These are phyloP conservation scores for Rhododendron henanense DNA, from an alignment of 148 eudicot genomes.

Conservation along the genomic window DNA sequence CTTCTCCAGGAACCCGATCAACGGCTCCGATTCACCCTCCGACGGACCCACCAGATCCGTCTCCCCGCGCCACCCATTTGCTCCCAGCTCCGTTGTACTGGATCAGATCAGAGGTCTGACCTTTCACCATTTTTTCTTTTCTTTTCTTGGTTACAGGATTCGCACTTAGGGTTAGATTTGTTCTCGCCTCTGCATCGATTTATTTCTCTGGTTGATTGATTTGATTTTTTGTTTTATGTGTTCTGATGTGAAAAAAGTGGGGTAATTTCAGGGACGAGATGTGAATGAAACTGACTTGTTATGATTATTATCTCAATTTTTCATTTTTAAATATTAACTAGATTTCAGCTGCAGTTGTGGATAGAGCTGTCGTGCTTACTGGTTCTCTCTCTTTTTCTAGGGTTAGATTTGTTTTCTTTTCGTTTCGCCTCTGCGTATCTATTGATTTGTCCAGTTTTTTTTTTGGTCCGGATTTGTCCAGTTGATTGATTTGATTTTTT, in stretches of 20 bases:
- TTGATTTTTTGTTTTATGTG: neutral
- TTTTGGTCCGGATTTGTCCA: neutral
- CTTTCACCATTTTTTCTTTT: neutral
- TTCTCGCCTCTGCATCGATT: neutral
- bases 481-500: neutral
- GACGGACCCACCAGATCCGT: neutral
- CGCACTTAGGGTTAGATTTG: neutral
- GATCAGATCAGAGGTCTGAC: slow-evolving; percentile 17
- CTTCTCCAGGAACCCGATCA: neutral
- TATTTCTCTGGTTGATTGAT: neutral
- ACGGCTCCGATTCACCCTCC: slow-evolving; percentile 6
- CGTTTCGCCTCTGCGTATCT: no score
- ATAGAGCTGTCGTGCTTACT: neutral
- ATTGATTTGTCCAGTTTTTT: neutral
- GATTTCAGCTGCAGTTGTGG: neutral
- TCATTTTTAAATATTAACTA: neutral
- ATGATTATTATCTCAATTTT: neutral
- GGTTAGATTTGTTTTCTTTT: no score
- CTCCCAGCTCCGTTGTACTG: neutral
- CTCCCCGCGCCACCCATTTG: neutral
- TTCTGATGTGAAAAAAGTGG: neutral
- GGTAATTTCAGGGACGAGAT: neutral
- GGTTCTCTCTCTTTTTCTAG: neutral
- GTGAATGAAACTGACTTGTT: neutral
- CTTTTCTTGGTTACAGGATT: neutral